phyloP scores from a whole-genome alignment of 257 asterid species.

The Solanum sitiens region DNA sequence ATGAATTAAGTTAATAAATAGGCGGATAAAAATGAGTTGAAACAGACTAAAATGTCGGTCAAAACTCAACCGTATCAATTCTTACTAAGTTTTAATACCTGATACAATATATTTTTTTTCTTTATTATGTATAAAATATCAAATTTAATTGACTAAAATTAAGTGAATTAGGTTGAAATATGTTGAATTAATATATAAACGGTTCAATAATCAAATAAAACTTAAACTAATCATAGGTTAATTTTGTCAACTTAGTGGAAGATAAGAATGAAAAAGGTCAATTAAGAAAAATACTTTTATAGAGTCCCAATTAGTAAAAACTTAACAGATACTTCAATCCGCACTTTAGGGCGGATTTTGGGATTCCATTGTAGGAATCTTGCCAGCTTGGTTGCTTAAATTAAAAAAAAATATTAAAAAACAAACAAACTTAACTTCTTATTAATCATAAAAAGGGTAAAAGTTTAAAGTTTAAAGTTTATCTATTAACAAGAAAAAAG shows the following conservation, averaged over 20 bases:
- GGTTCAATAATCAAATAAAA: not conserved
- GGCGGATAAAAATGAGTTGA: not conserved
- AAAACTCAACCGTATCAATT: too few species aligned
- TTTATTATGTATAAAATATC: not conserved
- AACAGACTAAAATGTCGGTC: too few species aligned
- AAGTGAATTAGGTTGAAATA: not conserved
- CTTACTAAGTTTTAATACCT: not conserved
- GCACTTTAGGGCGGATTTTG: constrained; percentile 25
- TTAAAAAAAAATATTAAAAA: too few species aligned
- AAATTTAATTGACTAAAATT: not conserved
- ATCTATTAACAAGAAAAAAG: not conserved
- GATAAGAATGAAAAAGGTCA: constrained; percentile 10
- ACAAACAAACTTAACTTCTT: not conserved
- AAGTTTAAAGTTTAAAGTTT: not conserved
- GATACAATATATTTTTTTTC: not conserved
- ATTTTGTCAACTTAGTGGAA: not conserved
- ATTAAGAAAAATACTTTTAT: not conserved
- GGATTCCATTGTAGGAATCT: constrained; percentile 30
- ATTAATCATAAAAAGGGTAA: not conserved
- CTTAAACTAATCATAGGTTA: not conserved
- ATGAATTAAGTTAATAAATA: too few species aligned
- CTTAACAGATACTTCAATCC: constrained; percentile 7
- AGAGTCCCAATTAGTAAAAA: constrained; percentile 10
- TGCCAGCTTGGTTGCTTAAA: not conserved
- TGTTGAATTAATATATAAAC: not conserved